Evolutionary conservation across 768 basidiomycete genomes (phyloP).

Genomic region (Mycena vitilis): DNA sequence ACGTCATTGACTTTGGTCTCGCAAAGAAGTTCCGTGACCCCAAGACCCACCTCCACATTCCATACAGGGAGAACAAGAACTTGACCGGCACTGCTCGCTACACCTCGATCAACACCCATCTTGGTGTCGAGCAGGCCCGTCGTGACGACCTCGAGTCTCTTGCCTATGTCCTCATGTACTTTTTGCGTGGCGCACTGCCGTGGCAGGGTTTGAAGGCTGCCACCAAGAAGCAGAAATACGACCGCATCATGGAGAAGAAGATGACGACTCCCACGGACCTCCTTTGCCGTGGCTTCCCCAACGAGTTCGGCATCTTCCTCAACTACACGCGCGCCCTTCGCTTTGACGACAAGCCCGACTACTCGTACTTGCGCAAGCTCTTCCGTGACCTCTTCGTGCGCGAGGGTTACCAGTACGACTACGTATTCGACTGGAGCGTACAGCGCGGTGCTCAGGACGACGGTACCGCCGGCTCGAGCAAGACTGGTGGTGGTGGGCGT

Average conservation of each 20-base stretch:
- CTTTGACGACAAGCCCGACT: conserved; percentile 99
- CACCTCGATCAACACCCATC: conserved; percentile 98
- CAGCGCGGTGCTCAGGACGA: conserved; percentile 82
- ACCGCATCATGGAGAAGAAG: conserved; percentile 99
- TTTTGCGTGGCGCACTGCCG: conserved; percentile 96
- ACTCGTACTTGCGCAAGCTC: conserved; percentile 98
- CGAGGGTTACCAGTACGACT: conserved; percentile 99
- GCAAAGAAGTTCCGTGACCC: conserved; percentile 99
- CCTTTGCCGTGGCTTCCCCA: conserved; percentile 97
- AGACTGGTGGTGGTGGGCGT: conserved; percentile 72
- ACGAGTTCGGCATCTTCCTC: conserved; percentile 98
- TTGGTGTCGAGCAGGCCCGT: conserved; percentile 98
- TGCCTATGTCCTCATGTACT: conserved; percentile 99
- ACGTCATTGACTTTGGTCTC: conserved; percentile 97
- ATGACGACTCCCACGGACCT: conserved; percentile 98
- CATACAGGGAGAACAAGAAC: conserved; percentile 99
- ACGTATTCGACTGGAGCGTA: conserved; percentile 99
- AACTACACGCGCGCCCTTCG: conserved; percentile 99
- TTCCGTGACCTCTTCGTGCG: conserved; percentile 98
- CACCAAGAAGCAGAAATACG: conserved; percentile 99
- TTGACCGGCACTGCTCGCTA: conserved; percentile 98
- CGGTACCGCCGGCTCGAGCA: conserved; percentile 64
- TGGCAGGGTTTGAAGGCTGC: conserved; percentile 99
- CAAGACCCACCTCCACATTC: conserved; percentile 99
- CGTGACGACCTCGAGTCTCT: conserved; percentile 98